Evolutionary conservation across 169 alveolate genomes (phyloP), one percentile per base, ranked within the genome.

Genomic region (Eimeria praecox): DNA sequence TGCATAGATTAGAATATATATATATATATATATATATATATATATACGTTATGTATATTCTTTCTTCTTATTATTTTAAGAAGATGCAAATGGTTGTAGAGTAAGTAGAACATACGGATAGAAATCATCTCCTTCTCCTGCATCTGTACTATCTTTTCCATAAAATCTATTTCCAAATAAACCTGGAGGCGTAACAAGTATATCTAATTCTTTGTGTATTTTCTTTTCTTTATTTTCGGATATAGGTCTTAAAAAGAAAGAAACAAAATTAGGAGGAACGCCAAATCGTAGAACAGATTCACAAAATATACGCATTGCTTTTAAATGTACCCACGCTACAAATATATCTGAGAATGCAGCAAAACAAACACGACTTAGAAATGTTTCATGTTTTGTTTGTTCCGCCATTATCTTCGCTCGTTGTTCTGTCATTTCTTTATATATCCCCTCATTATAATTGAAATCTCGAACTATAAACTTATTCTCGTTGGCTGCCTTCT

Each of bases 271-370:
- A 35, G 99, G 98, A 16, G 99, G 99, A 30, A 98, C 98, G 2
- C 98, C 98, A 80, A 97, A 98, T 16, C 99, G 95, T 54, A 98
- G 95, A 38, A 97, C 98, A 3, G 98, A 98, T 95, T 98, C 99
- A 75, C 98, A 97, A 92, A 97, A 98, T 85, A 98, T 96, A 18
- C 95, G 75, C 91, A 91, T 87, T 30, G 94, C 97, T 86, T 98
- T 98, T 40, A 98, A 90, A 77, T 98, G 99, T 94, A 98, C 92
- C 97, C 97, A 96, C 4, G 98, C 97, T 49, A 97, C 96, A 71
- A 97, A 97, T 30, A 96, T 95, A 91, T 97, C 99, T 30, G 98
- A 96, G 97, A 98, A 98, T 20, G 98, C 97, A 35, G 97, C 98
- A 59, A 94, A 97, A 95, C 98, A 96, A 95, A 97, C 96, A 52